phyloP scores from a whole-genome alignment of 768 basidiomycete genomes.

The Mycena galopus region DNA sequence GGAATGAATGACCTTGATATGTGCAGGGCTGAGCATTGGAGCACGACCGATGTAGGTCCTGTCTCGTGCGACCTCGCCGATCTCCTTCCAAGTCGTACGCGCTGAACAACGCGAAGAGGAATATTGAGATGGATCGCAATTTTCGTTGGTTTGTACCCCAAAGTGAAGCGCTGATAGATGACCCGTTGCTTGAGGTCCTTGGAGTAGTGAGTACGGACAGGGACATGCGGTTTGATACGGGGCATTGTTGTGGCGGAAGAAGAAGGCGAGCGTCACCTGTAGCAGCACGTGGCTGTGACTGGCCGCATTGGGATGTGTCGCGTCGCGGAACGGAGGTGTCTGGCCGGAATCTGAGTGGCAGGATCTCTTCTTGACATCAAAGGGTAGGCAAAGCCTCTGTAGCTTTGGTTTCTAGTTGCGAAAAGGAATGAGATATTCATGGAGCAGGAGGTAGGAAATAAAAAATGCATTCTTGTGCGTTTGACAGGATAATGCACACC shows the following conservation, averaged over 20 bases:
- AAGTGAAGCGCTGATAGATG: conserved; percentile 27
- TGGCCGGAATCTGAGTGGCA: too few relatives aligned
- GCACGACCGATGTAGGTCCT: not conserved
- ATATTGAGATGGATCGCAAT: conserved; percentile 30
- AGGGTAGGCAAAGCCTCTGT: too few relatives aligned
- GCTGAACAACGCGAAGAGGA: conserved; percentile 27
- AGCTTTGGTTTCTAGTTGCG: too few relatives aligned
- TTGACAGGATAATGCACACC: too few relatives aligned
- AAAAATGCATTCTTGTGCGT: too few relatives aligned
- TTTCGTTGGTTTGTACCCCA: not conserved
- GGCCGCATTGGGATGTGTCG: too few relatives aligned
- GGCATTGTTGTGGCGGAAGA: conserved; percentile 11
- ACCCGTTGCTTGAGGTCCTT: conserved; percentile 25
- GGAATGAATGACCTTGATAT: conserved; percentile 3
- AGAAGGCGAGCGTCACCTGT: too few relatives aligned
- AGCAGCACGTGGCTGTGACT: too few relatives aligned
- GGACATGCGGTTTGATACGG: not conserved
- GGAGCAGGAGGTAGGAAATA: too few relatives aligned
- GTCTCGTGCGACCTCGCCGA: conserved; percentile 27
- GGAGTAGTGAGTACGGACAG: conserved; percentile 35
- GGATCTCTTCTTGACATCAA: too few relatives aligned
- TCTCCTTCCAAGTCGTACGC: conserved; percentile 22
- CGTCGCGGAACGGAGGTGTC: too few relatives aligned
- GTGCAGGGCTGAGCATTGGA: not conserved
- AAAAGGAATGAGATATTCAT: too few relatives aligned